Base-by-base conservation (phyloP, 169 alveolate genomes). In the Babesia ovata region DNA sequence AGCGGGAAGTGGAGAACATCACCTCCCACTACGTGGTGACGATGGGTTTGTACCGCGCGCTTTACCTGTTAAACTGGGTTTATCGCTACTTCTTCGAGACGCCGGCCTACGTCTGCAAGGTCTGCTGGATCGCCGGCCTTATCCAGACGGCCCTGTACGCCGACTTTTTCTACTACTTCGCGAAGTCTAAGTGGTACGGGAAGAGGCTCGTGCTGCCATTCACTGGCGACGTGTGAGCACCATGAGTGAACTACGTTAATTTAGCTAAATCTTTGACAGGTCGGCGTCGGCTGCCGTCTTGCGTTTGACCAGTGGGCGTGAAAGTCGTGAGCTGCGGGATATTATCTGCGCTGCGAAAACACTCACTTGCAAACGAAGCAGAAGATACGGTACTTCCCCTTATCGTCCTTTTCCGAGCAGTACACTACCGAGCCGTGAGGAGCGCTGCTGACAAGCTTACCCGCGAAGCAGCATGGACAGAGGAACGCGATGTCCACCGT, bases 101-200 rank as follows among this genome's bases (percentile, higher is more conserved):
- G 28, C 91, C 91, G 28, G 79, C 94, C 19, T 94, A 87, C 70
- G 87, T 94, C 48, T 91, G 93, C 78, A 87, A 77, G 49, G 92
- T 95, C 45, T 94, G 97, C 74, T 92, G 98, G 94, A 66, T 90
- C 48, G 97, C 97, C 44, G 99, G 99, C 16, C 44, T 95, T 59
- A 88, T 96, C 10, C 99, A 97, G 79, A 95, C 98, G 8, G 95
- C 95, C 29, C 84, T 96, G 50, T 97, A 96, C 71, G 95, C 93
- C 46, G 99, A 97, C 84, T 95, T 97, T 93, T 95, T 97, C 86
- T 97, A 96, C 87, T 96, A 95, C 56, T 97, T 96, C 75, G 96
- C 96, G 63, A 88, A 91, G 85, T 93, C 96, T 29, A 87, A 93
- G 65, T 93, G 96, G 96, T 93, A 93, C 77, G 96, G 96, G 16